Conservation (phyloP, 495 filamentous ascomycete genomes). For the Annulohypoxylon moriforme region DNA sequence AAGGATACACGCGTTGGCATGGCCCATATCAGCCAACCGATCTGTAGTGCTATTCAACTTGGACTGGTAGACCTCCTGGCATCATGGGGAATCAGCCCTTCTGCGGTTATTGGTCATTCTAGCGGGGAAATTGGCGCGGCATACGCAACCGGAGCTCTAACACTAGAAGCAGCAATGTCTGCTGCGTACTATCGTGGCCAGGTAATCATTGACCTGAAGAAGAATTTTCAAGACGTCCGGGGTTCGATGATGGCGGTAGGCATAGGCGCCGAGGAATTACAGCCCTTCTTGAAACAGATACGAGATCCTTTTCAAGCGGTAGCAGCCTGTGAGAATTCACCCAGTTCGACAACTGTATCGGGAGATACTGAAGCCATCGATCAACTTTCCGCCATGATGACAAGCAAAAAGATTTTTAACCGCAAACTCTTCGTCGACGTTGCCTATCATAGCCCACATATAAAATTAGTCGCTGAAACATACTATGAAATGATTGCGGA, state of each 20-base stretch:
- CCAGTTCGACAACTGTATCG: slow-evolving; percentile 69
- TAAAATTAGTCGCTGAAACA: slow-evolving; percentile 60
- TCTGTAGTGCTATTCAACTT: slow-evolving; percentile 63
- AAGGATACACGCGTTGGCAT: slow-evolving; percentile 56
- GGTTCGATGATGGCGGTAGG: slow-evolving; percentile 66
- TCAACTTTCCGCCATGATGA: slow-evolving; percentile 59
- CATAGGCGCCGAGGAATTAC: slow-evolving; percentile 54
- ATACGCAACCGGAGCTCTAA: slow-evolving; percentile 58
- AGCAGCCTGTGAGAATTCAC: slow-evolving; percentile 67
- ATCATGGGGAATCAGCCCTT: slow-evolving; percentile 63
- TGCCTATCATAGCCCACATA: slow-evolving; percentile 75
- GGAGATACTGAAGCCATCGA: slow-evolving; percentile 63
- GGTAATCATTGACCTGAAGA: slow-evolving; percentile 49
- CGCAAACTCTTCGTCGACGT: slow-evolving; percentile 66
- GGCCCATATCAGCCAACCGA: slow-evolving; percentile 59
- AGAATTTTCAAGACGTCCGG: slow-evolving; percentile 46
- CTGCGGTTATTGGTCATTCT: slow-evolving; percentile 69
- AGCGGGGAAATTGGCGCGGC: slow-evolving; percentile 70
- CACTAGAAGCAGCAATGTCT: slow-evolving; percentile 64
- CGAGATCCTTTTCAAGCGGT: slow-evolving; percentile 40
- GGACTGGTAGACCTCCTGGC: slow-evolving; percentile 65
- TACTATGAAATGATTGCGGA: slow-evolving; percentile 51
- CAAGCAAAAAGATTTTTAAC: slow-evolving; percentile 61
- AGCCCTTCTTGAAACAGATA: slow-evolving; percentile 51
- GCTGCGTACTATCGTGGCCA: slow-evolving; percentile 61